These are phyloP conservation scores for Venturia aucupariae DNA, from an alignment of 2,329 filamentous ascomycete species.

Conservation along the genomic window DNA sequence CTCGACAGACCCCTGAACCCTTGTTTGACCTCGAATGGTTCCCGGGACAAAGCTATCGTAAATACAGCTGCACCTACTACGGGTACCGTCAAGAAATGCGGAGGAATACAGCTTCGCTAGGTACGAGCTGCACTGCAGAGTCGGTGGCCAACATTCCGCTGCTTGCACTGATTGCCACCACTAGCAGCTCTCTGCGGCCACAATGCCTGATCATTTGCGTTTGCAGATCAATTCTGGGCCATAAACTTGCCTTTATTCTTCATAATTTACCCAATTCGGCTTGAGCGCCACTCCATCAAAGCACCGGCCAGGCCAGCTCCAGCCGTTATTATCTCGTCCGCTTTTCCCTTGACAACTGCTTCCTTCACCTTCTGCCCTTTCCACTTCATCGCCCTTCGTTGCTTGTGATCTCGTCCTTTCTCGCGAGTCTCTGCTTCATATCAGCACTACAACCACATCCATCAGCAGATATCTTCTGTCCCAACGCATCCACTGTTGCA, in stretches of 20 bases:
- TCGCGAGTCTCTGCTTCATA: background rate
- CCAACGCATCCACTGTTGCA: background rate
- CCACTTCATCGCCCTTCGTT: background rate
- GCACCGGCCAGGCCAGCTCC: constrained; percentile 2
- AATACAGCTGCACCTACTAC: background rate
- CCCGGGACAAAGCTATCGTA: constrained; percentile 1
- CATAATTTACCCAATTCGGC: background rate
- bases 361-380: background rate
- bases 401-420: background rate
- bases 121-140: background rate
- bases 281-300: constrained; percentile 1
- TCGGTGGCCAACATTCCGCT: background rate
- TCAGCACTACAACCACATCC: background rate
- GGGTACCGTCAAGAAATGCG: background rate
- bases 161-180: constrained; percentile 3
- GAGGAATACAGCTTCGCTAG: background rate
- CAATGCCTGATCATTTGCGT: background rate
- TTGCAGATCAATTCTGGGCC: background rate
- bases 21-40: background rate
- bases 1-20: background rate
- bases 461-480: background rate
- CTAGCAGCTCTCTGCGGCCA: background rate
- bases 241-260: background rate
- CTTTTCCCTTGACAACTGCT: background rate
- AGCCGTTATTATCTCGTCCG: background rate